Percentiles rank a stretch among this genome's conserved stretches.
Conservation (phyloP, 257 asterid genomes). For the Solanum peruvianum region DNA sequence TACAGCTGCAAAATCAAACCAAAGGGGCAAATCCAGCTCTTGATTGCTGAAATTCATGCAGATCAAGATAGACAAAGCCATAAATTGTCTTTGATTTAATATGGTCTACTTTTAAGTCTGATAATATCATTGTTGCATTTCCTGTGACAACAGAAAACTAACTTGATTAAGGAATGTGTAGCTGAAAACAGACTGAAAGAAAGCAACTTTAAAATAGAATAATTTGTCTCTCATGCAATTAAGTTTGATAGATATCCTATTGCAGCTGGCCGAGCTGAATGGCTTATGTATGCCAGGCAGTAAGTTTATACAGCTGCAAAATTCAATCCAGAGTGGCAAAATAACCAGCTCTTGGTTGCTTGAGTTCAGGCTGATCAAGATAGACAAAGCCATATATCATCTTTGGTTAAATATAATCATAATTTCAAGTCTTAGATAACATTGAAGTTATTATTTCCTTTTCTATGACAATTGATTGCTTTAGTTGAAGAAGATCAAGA, state of each 20-base stretch:
- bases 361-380: constrained; percentile 7
- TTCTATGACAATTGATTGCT: neutral
- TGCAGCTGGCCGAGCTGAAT: constrained; percentile 31
- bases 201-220: neutral
- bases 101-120: neutral
- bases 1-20: neutral
- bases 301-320: constrained; percentile 9
- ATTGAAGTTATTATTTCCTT: neutral
- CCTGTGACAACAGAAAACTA: neutral
- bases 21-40: constrained; percentile 14
- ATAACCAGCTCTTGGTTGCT: constrained; percentile 19
- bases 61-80: constrained; percentile 7
- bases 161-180: neutral
- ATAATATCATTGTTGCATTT: neutral
- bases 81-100: neutral
- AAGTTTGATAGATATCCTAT: neutral
- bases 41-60: constrained; percentile 13
- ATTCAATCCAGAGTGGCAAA: neutral
- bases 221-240: neutral
- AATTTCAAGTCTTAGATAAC: neutral
- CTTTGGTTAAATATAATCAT: neutral
- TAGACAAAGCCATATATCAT: constrained; percentile 5
- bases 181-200: neutral
- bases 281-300: constrained; percentile 17
- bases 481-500: neutral